A percentile compares a stretch with the other conserved stretches of the same genome.
phyloP scores from a whole-genome alignment of 208 protist species.

The Vickermania spadyakhi region DNA sequence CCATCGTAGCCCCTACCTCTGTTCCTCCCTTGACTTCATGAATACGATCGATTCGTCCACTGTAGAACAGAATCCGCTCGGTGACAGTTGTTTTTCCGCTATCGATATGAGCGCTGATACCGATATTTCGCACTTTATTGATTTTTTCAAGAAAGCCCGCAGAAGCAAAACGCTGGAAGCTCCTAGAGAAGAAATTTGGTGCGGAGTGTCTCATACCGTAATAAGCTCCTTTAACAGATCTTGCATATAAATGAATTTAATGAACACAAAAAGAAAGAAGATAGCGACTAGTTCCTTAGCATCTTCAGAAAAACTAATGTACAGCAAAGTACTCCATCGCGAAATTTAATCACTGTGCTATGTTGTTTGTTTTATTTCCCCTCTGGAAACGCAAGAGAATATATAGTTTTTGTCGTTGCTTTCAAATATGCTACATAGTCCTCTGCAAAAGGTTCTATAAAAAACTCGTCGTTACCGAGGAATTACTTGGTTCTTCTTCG shows the following conservation, averaged over 20 bases:
- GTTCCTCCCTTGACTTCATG: slow-evolving; percentile 98
- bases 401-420: neutral
- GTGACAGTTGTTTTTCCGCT: slow-evolving; percentile 98
- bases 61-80: slow-evolving; percentile 98
- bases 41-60: slow-evolving; percentile 94
- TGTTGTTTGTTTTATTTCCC: too few species aligned
- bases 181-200: slow-evolving; percentile 4
- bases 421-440: neutral
- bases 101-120: slow-evolving; percentile 98
- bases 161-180: slow-evolving; percentile 34
- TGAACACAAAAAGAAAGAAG: slow-evolving; percentile 3
- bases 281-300: neutral
- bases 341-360: too few species aligned
- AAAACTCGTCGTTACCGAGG: neutral
- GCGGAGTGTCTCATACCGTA: neutral
- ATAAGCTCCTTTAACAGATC: too few species aligned
- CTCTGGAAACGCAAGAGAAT: too few species aligned
- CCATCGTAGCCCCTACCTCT: slow-evolving; percentile 98
- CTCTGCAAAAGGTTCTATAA: neutral
- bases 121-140: slow-evolving; percentile 91
- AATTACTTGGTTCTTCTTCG: slow-evolving; percentile 20
- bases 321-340: too few species aligned
- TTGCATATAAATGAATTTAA: too few species aligned
- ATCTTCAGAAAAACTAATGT: too few species aligned
- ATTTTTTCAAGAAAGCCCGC: slow-evolving; percentile 59